These are phyloP conservation scores for Colletotrichum cereale DNA, from an alignment of 2,329 filamentous ascomycete genomes.

Conservation along the genomic window DNA sequence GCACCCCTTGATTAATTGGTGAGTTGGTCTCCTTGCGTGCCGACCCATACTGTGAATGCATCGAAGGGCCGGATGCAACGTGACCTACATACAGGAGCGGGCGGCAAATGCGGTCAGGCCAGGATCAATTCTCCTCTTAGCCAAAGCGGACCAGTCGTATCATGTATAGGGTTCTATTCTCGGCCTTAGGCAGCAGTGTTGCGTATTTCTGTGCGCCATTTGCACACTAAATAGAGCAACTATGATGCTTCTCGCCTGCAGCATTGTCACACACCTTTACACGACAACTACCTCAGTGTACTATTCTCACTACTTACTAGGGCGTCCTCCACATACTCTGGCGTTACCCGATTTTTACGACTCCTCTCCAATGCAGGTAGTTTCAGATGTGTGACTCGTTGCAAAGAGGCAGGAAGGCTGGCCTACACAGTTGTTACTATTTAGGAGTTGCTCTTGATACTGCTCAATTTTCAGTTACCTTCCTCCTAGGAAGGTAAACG, in stretches of 20 bases:
- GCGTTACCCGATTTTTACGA: not conserved
- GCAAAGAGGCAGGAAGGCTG: slow-evolving; percentile 4
- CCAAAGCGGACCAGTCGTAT: not conserved
- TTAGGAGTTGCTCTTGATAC: slow-evolving; percentile 1
- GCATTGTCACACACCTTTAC: not conserved
- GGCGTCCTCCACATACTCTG: not conserved
- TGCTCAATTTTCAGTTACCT: slow-evolving; percentile 4
- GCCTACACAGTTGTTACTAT: slow-evolving; percentile 5
- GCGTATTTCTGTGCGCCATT: slow-evolving; percentile 1
- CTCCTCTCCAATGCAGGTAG: not conserved
- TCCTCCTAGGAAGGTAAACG: slow-evolving; percentile 4
- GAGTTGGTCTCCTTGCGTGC: not conserved
- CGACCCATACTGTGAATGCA: not conserved
- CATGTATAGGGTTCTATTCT: not conserved
- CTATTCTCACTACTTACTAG: not conserved
- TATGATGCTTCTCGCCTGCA: not conserved
- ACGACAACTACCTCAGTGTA: not conserved
- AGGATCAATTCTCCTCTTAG: not conserved
- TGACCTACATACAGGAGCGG: not conserved
- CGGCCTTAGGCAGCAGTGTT: not conserved
- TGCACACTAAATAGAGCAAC: not conserved
- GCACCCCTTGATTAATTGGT: not conserved
- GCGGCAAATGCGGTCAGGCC: not conserved
- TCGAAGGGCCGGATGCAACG: not conserved
- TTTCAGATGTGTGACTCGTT: not conserved